These are phyloP conservation scores for Brettanomyces custersianus DNA, from an alignment of 805 yeast species.

Conservation along the genomic window DNA sequence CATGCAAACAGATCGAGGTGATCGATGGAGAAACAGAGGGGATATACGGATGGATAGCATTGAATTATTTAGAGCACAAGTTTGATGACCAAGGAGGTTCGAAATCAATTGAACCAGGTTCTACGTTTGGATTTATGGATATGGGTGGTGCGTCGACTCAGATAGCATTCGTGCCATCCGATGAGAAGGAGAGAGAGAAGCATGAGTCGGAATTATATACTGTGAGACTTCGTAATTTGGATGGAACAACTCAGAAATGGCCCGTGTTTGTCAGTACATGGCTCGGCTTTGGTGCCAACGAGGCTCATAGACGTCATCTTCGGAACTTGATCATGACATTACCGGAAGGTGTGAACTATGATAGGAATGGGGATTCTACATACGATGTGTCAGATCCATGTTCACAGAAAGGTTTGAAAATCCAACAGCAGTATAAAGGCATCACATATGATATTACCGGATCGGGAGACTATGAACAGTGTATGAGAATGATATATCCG, in stretches of 20 bases:
- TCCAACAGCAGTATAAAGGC: conserved; percentile 39
- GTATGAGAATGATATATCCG: conserved; percentile 67
- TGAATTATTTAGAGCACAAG: conserved; percentile 73
- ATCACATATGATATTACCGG: conserved; percentile 52
- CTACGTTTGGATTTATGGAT: conserved; percentile 85
- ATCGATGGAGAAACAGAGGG: conserved; percentile 96
- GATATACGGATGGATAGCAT: conserved; percentile 88
- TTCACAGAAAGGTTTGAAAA: conserved; percentile 53
- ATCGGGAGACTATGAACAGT: conserved; percentile 67
- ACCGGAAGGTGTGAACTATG: conserved; percentile 36
- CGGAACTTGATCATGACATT: conserved; percentile 40
- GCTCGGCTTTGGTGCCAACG: conserved; percentile 97
- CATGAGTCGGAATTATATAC: conserved; percentile 69
- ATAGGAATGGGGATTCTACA: conserved; percentile 37
- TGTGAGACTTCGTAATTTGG: conserved; percentile 54
- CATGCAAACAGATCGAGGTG: conserved; percentile 72
- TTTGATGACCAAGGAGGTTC: conserved; percentile 36
- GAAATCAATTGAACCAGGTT: conserved; percentile 19
- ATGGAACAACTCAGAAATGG: conserved; percentile 72
- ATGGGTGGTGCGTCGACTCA: conserved; percentile 99
- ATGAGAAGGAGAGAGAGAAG: conserved; percentile 43
- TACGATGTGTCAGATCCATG: conserved; percentile 65
- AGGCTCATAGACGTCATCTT: conserved; percentile 72
- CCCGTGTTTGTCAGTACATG: conserved; percentile 89
- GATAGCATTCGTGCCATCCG: conserved; percentile 82